Evolutionary conservation across 2,329 filamentous ascomycete species (phyloP), one percentile per base, ranked within the genome.

Genomic region (Aspergillus sergii): DNA sequence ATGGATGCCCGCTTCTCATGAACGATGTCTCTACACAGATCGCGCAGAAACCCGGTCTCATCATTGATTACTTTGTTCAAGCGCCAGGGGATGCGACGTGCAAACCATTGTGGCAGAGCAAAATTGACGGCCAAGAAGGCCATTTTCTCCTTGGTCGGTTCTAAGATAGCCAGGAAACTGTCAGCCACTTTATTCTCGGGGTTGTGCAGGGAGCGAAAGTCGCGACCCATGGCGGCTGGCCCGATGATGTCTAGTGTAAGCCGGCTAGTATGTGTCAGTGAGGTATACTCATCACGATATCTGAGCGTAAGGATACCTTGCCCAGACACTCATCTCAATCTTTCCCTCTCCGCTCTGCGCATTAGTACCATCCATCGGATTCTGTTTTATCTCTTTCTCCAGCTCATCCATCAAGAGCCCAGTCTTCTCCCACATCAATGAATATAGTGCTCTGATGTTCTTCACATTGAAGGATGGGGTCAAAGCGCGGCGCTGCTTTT

Each of bases 241-340:
- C 85, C 85, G 57, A 88, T 88, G 51, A 88, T 85, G 64, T 88
- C 85, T 10, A 88, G 80, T 0, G 85, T 86, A 2, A 84, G 81
- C 3, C 85, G 82, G 41, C 74, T 76, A 23, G 34, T 12, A 55
- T 36, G 7, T 14, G 0, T 34, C 12, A 46, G 32, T 28, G 21
- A 10, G 16, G 6, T 55, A 16, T 23, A 21, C 12, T 34, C 30
- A 23, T 39, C 32, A 19, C 50, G 9, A 53, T 26, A 30, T 7
- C 19, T 54, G 21, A 23, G 8, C 8, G 6, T 9, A 34, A 19
- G 19, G 59, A 34, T 63, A 76, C 73, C 73, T 76, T 14, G 70
- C 75, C 74, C 74, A 76, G 7, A 72, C 70, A 16, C 72, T 69
- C 73, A 78, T 74, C 57, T 78, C 76, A 36, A 78, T 55, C 60